Evolutionary conservation across 176 grass and related monocot genomes (phyloP).

Genomic region (sorghum (Sorghum bicolor)): DNA sequence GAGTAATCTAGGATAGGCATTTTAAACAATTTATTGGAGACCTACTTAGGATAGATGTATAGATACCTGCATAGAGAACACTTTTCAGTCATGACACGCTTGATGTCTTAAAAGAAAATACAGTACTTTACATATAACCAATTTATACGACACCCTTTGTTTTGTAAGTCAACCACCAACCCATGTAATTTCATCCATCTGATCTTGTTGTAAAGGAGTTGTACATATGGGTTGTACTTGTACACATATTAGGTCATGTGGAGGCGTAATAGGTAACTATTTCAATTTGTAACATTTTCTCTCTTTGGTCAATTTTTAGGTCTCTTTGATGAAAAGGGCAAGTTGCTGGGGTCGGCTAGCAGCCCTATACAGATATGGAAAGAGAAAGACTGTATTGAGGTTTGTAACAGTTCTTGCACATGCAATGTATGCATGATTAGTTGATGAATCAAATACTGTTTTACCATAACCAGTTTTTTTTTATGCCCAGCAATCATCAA

Average conservation of each 20-base stretch:
- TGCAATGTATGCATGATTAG: not conserved
- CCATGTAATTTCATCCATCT: not conserved
- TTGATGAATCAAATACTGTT: not conserved
- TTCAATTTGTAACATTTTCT: not conserved
- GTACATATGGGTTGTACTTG: not conserved
- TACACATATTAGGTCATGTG: not conserved
- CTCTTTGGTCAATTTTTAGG: constrained; percentile 36
- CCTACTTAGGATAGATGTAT: not conserved
- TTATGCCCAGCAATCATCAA: constrained; percentile 77
- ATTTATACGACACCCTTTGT: not conserved
- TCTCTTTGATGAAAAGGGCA: constrained; percentile 74
- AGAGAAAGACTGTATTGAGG: constrained; percentile 89
- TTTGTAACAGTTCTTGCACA: constrained; percentile 21
- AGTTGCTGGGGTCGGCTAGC: constrained; percentile 64
- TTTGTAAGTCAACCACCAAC: not conserved
- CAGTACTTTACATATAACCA: not conserved
- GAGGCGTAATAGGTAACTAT: not conserved
- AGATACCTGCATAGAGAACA: not conserved
- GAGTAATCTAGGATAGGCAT: not conserved
- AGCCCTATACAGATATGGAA: constrained; percentile 99
- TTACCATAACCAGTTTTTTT: constrained; percentile 13
- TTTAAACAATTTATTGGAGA: not conserved
- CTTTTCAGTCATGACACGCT: not conserved
- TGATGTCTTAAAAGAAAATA: not conserved
- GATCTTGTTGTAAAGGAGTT: not conserved